Percentiles rank a stretch among this genome's conserved stretches.
phyloP scores from a whole-genome alignment of 2,329 filamentous ascomycete genomes.

The Camillea tinctor region DNA sequence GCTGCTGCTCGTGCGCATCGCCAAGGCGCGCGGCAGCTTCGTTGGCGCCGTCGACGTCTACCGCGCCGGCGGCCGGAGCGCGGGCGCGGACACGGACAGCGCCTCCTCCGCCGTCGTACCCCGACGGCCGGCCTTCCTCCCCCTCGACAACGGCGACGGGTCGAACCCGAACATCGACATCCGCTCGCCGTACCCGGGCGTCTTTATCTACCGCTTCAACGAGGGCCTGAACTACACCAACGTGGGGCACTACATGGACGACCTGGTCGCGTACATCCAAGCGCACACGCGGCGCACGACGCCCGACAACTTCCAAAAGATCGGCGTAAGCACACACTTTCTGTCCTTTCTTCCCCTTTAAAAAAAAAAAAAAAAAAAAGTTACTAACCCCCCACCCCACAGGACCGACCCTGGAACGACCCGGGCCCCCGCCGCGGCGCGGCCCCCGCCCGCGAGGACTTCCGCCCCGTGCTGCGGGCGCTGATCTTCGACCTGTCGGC shows the following conservation, averaged over 20 bases:
- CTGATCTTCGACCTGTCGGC: slow-evolving; percentile 55
- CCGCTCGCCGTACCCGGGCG: slow-evolving; percentile 49
- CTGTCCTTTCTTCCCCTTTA: slow-evolving; percentile 3
- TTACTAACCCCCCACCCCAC: slow-evolving; percentile 11
- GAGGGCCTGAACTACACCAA: slow-evolving; percentile 59
- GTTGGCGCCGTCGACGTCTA: slow-evolving; percentile 74
- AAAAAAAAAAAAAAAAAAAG: no score
- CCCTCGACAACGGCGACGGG: slow-evolving; percentile 49
- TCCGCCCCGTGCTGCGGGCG: slow-evolving; percentile 44
- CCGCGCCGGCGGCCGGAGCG: slow-evolving; percentile 37
- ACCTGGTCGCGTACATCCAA: slow-evolving; percentile 46
- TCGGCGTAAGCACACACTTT: slow-evolving; percentile 39
- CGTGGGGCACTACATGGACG: slow-evolving; percentile 49
- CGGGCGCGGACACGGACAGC: background rate
- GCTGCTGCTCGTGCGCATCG: slow-evolving; percentile 72
- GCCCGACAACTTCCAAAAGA: slow-evolving; percentile 42
- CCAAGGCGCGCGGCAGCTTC: slow-evolving; percentile 76
- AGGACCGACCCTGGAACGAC: slow-evolving; percentile 44
- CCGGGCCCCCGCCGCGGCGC: slow-evolving; percentile 27
- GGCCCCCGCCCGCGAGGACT: slow-evolving; percentile 20
- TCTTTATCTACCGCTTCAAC: slow-evolving; percentile 55
- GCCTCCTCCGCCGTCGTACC: slow-evolving; percentile 12
- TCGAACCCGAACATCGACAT: slow-evolving; percentile 48
- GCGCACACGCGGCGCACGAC: slow-evolving; percentile 45
- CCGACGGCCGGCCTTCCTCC: slow-evolving; percentile 43